Conservation (phyloP, 257 asterid genomes). For the Galeopsis tetrahit region DNA sequence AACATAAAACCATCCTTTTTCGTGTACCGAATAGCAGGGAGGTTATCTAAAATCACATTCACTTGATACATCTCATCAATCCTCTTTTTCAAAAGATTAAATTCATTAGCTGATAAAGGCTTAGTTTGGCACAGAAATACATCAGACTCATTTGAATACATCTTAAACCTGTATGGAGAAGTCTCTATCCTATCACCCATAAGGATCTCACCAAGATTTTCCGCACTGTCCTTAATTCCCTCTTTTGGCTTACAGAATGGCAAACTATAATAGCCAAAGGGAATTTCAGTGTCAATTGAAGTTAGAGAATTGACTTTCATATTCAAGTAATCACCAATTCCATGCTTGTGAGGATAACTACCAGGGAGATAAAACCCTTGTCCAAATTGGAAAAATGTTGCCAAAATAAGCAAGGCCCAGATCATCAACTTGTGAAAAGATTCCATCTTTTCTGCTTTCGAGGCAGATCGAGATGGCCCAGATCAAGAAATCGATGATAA, state of each 20-base stretch:
- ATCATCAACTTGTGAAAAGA: constrained; percentile 56
- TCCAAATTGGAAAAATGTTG: constrained; percentile 47
- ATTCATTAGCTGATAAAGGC: constrained; percentile 69
- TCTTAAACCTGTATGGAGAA: constrained; percentile 86
- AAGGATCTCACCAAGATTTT: constrained; percentile 90
- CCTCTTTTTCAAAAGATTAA: constrained; percentile 77
- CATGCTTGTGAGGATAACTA: constrained; percentile 84
- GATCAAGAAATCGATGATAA: constrained; percentile 47
- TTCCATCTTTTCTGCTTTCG: constrained; percentile 58
- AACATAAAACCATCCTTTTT: constrained; percentile 67
- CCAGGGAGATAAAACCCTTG: constrained; percentile 89
- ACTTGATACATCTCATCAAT: constrained; percentile 92
- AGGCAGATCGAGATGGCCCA: constrained; percentile 61
- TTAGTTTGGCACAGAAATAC: constrained; percentile 72
- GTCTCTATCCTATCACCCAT: constrained; percentile 96
- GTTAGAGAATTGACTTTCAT: constrained; percentile 90
- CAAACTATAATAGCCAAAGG: constrained; percentile 80
- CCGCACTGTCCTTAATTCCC: constrained; percentile 86
- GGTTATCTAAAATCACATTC: constrained; percentile 76
- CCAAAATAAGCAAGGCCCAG: constrained; percentile 56
- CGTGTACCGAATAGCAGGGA: constrained; percentile 83
- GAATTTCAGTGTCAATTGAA: constrained; percentile 86
- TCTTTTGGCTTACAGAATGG: constrained; percentile 77
- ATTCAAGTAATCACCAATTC: constrained; percentile 67
- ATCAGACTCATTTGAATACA: constrained; percentile 70